Base-by-base conservation (phyloP, 2,329 filamentous ascomycete genomes). In the Ceratocystis ficicola region DNA sequence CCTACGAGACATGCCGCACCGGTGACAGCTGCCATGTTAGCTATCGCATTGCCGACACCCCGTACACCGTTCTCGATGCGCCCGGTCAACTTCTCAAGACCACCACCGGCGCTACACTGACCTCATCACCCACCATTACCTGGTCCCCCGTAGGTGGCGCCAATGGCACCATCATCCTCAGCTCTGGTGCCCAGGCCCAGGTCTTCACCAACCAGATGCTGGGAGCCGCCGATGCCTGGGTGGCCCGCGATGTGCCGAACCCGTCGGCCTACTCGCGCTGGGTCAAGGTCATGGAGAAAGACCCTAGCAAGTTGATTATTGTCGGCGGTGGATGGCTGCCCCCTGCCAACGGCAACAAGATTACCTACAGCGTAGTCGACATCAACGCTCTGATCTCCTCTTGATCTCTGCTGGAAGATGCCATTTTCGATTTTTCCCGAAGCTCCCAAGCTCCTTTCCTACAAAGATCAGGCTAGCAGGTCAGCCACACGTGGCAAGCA, bases 1-100 rank as follows among this genome's bases (percentile, higher is more conserved):
- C 80, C 5, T 87, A 87, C 72, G 86, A 88, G 72, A 84, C 82
- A 69, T 82, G 82, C 62, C 80, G 73, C 22, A 80, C 70, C 71
- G 77, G 72, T 17, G 73, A 73, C 69, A 72, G 74, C 69, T 79
- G 77, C 72, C 75, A 77, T 15, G 76, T 79, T 22, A 76, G 77
- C 73, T 80, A 79, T 73, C 74, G 75, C n/a, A 70, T 80, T 64
- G 72, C 76, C 20, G 70, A 72, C 63, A 71, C 73, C 48, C 78
- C 78, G 17, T 67, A 65, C 7, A 71, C 73, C 57, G 69, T 72
- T 52, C 77, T 79, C 69, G 69, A 72, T 66, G 65, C 70, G n/a
- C 73, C 72, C 10, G 70, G 72, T 3, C 71, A 71, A 1, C 68
- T 72, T 6, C 73, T 73, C 5, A 73, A 77, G 36, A 70, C 74